Evolutionary conservation across 1,284 basidiomycete species (phyloP), one percentile per base, ranked within the genome.

Genomic region (Testicularia cyperi): DNA sequence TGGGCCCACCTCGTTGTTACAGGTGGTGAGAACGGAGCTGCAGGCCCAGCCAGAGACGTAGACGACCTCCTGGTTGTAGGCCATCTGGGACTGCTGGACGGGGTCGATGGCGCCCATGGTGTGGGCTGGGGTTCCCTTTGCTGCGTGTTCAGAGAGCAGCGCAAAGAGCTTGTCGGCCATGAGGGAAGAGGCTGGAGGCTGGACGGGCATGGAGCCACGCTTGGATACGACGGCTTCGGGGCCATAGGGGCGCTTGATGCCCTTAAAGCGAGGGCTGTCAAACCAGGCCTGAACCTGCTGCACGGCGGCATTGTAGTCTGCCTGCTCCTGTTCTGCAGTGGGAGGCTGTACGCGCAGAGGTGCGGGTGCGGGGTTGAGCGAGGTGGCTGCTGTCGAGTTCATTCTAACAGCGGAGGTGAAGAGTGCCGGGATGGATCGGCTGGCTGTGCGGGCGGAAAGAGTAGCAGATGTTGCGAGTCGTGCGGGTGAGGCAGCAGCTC

Each of bases 11-110:
- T 98, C 95, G 73, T 97, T 92, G 72, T 85, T 88, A 22, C 86
- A 87, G 2, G 92, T 95, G 26, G 73, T 76, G 20, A 77, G 58
- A 13, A 76, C 73, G 19, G 89, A 90, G 39, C 90, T 82, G 45
- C 92, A 83, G 51, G 92, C 96, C 92, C 94, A 99, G 20, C 94
- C 94, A 28, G 90, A 95, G 20, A 99, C 83, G 77, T 98, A 98
- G 36, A 97, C 87, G 18, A 90, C 88, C 75, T 97, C 90, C 72
- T 95, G 90, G 78, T 92, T 84, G 70, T 84, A 83, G 7, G 92
- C 95, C 92, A 97, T 96, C 78, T 99, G 94, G 0, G 91, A 90
- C 86, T 92, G 89, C 79, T 94, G 90, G 4, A 92, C 84, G 0
- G 90, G 91, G 74, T 94, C 90, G 55, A 94, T 70, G 26, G 72